Percentiles rank a stretch among this genome's conserved stretches.
These are phyloP conservation scores for Leccinum ochraceum DNA, from an alignment of 768 basidiomycete species.

Conservation along the genomic window DNA sequence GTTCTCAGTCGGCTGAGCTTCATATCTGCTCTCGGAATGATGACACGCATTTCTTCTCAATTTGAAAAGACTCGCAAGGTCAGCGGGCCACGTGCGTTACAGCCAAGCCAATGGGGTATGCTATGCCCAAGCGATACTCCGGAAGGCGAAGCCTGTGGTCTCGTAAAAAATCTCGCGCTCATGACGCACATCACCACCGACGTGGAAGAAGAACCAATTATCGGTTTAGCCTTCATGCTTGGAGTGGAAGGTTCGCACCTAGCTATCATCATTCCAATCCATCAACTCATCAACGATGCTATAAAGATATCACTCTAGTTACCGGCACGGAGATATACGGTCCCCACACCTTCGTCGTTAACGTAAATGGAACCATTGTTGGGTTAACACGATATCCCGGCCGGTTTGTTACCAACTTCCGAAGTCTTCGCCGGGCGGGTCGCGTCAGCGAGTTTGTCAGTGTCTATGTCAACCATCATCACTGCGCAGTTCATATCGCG, in stretches of 20 bases:
- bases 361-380: slow-evolving; percentile 95
- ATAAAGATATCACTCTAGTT: slow-evolving; percentile 79
- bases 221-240: slow-evolving; percentile 88
- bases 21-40: slow-evolving; percentile 98
- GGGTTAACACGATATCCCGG: slow-evolving; percentile 86
- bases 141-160: slow-evolving; percentile 98
- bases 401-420: slow-evolving; percentile 87
- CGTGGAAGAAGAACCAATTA: slow-evolving; percentile 93
- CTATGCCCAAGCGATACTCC: slow-evolving; percentile 98
- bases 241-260: slow-evolving; percentile 83
- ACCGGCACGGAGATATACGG: slow-evolving; percentile 97
- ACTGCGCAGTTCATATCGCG: slow-evolving; percentile 92
- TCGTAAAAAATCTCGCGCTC: slow-evolving; percentile 97
- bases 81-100: slow-evolving; percentile 93
- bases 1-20: slow-evolving; percentile 94
- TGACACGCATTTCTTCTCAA: slow-evolving; percentile 98
- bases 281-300: slow-evolving; percentile 15
- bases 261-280: slow-evolving; percentile 10
- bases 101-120: slow-evolving; percentile 99
- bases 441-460: slow-evolving; percentile 95
- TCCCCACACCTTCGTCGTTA: slow-evolving; percentile 90
- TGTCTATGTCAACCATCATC: slow-evolving; percentile 95
- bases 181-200: slow-evolving; percentile 99
- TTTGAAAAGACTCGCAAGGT: slow-evolving; percentile 99
- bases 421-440: slow-evolving; percentile 88